Percentiles rank a stretch among this genome's conserved stretches.
Evolutionary conservation across 345 rosid species (phyloP).

Genomic region (Theobroma cacao): DNA sequence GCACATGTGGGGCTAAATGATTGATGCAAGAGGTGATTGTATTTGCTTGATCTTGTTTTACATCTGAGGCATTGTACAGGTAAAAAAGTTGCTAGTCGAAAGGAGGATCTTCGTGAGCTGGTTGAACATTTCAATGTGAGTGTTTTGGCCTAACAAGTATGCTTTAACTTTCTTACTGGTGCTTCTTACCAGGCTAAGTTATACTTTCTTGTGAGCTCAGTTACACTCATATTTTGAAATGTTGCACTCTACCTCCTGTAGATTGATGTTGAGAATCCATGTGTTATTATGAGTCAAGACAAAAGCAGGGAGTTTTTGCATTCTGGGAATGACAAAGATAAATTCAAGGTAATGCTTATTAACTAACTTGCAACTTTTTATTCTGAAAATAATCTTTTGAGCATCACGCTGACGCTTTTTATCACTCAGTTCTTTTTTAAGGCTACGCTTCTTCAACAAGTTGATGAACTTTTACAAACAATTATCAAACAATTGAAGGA

Average conservation of each 20-base stretch:
- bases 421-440: slow-evolving; percentile 79
- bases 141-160: slow-evolving; percentile 13
- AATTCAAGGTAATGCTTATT: slow-evolving; percentile 64
- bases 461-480: slow-evolving; percentile 75
- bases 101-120: slow-evolving; percentile 80
- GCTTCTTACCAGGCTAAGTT: no score
- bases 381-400: slow-evolving; percentile 10
- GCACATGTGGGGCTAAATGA: slow-evolving; percentile 6
- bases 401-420: slow-evolving; percentile 28
- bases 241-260: slow-evolving; percentile 22
- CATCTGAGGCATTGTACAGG: slow-evolving; percentile 46
- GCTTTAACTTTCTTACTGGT: background rate
- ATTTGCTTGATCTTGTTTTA: slow-evolving; percentile 11
- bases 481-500: slow-evolving; percentile 52
- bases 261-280: slow-evolving; percentile 99
- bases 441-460: slow-evolving; percentile 97
- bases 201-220: background rate
- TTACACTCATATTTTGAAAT: slow-evolving; percentile 2
- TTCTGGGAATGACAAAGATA: slow-evolving; percentile 95
- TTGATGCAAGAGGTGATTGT: background rate
- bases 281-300: slow-evolving; percentile 98
- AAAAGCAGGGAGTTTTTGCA: slow-evolving; percentile 97
- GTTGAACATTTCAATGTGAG: slow-evolving; percentile 92
- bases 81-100: slow-evolving; percentile 65
- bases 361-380: background rate